phyloP scores from a whole-genome alignment of 306 rosid genomes.

The Quercus cerris region DNA sequence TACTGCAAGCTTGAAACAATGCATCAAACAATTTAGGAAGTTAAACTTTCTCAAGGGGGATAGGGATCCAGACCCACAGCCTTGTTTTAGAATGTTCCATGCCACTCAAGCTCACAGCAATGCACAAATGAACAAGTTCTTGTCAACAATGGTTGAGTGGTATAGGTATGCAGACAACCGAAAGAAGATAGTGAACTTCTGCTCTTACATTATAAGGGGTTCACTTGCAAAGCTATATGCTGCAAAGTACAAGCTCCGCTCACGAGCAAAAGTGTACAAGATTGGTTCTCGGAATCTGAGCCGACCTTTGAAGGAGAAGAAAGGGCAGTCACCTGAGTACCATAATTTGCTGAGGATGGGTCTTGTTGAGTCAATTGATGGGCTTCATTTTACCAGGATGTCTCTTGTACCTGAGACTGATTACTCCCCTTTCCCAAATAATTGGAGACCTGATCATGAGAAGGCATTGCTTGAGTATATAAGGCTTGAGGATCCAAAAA shows the following conservation, averaged over 20 bases:
- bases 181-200: conserved; percentile 86
- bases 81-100: conserved; percentile 97
- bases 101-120: conserved; percentile 98
- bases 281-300: conserved; percentile 83
- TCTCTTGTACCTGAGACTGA: conserved; percentile 90
- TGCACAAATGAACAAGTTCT: conserved; percentile 95
- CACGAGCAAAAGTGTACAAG: conserved; percentile 95
- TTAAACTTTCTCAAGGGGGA: conserved; percentile 87
- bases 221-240: conserved; percentile 99
- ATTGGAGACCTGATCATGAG: conserved; percentile 93
- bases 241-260: conserved; percentile 92
- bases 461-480: conserved; percentile 79
- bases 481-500: conserved; percentile 73
- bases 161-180: conserved; percentile 91
- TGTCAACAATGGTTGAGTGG: conserved; percentile 91
- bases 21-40: conserved; percentile 88
- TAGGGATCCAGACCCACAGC: conserved; percentile 95
- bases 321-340: conserved; percentile 91
- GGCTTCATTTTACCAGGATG: conserved; percentile 90
- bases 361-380: conserved; percentile 89
- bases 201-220: conserved; percentile 84
- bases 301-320: conserved; percentile 91
- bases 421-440: conserved; percentile 76
- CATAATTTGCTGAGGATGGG: conserved; percentile 95
- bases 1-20: conserved; percentile 89